Base-by-base conservation (phyloP, 2,329 filamentous ascomycete genomes). In the Amauroascus niger region DNA sequence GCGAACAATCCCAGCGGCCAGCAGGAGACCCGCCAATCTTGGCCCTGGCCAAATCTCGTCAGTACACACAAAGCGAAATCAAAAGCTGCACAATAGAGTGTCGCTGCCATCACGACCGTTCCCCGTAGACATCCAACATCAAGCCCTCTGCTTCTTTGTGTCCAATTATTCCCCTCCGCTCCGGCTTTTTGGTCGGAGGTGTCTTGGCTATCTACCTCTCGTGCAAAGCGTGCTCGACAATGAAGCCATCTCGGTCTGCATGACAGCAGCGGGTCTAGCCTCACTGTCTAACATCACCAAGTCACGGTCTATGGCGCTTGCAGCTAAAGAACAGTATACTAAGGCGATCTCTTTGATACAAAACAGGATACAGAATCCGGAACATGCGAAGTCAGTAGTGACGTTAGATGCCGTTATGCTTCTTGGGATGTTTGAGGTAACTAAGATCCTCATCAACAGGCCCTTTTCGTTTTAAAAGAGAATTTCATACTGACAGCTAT, bases 361-460 rank as follows among this genome's bases (percentile, higher is more conserved):
- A 33, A 55, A 59, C 22, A 66, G 68, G 35, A 58, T 73, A 32
- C 57, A 60, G 39, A 62, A 69, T 50, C 57, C 62, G 6, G 62
- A 61, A 16, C 63, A 69, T 41, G 69, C 67, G n/a, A 69, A 61
- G 37, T 61, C 64, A 20, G 68, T 71, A 55, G 67, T 75, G 44
- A 71, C 76, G 8, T 71, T 78, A 14, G 71, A 80, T 58, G 72
- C 76, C 6, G 76, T 82, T 28, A 70, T 83, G 40, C 72, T 80
- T 60, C 73, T 84, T 58, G 79, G 79, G 45, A 71, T 82, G 64
- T 84, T 80, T 57, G 80, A 84, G 72, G 80, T 82, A 66, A 28
- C 6, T n/a, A 52, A 6, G 20, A n/a, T 46, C n/a, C n/a, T n/a
- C n/a, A n/a, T n/a, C n/a, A n/a, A n/a, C n/a, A n/a, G n/a, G n/a